phyloP scores from a whole-genome alignment of 1,284 basidiomycete species.

The Ustilago tritici region DNA sequence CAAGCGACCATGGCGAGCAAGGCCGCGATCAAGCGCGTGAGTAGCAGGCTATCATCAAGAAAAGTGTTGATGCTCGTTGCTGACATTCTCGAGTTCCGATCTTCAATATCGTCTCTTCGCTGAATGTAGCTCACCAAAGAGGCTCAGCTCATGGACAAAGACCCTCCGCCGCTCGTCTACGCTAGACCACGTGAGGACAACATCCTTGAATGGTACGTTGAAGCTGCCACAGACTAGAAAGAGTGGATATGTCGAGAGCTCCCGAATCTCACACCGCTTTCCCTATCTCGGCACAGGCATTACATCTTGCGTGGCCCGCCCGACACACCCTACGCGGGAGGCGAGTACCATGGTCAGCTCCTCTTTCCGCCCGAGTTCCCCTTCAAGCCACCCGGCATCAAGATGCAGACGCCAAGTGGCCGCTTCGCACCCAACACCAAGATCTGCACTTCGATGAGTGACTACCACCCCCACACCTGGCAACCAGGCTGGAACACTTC shows the following conservation, averaged over 20 bases:
- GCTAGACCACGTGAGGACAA: conserved; percentile 95
- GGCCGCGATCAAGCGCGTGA: conserved; percentile 50
- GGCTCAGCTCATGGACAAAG: conserved; percentile 90
- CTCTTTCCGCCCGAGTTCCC: conserved; percentile 79
- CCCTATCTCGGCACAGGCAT: conserved; percentile 70
- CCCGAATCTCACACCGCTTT: background rate
- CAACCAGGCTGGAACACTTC: conserved; percentile 93
- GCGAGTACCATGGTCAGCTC: conserved; percentile 83
- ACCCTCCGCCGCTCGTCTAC: conserved; percentile 93
- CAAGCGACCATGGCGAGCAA: conserved; percentile 42
- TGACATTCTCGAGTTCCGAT: background rate
- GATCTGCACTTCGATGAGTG: conserved; percentile 74
- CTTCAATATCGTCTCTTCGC: background rate
- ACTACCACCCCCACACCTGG: conserved; percentile 86
- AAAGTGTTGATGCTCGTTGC: background rate
- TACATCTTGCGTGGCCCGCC: conserved; percentile 81
- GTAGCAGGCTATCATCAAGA: background rate
- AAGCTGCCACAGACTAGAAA: conserved; percentile 12
- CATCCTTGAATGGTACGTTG: conserved; percentile 74
- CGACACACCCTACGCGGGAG: conserved; percentile 89
- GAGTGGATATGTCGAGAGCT: background rate
- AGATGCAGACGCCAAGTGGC: conserved; percentile 95
- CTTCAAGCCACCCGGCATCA: conserved; percentile 81
- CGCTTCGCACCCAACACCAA: conserved; percentile 92
- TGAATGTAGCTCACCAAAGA: conserved; percentile 81